These are phyloP conservation scores for Paracoccidioides lutzii DNA, from an alignment of 2,329 filamentous ascomycete genomes.

Conservation along the genomic window DNA sequence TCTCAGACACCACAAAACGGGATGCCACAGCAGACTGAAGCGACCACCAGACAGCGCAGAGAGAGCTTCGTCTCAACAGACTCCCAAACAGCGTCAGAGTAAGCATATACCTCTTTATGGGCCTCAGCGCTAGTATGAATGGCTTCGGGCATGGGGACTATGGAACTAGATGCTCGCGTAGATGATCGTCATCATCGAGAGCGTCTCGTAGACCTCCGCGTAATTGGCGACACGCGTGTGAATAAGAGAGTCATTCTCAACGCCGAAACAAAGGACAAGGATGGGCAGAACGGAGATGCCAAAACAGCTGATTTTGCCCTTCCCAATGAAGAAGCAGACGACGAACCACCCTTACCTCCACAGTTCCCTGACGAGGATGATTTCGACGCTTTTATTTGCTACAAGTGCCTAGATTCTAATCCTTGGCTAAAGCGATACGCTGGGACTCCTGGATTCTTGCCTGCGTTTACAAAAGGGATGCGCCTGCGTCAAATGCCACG, in stretches of 20 bases:
- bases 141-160: too few relatives aligned
- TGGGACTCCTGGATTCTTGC: slow-evolving; percentile 63
- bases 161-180: too few relatives aligned
- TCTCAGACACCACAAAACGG: background rate
- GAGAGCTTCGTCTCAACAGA: slow-evolving; percentile 39
- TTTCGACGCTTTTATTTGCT: slow-evolving; percentile 85
- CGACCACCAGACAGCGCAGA: slow-evolving; percentile 15
- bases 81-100: slow-evolving; percentile 64
- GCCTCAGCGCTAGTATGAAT: too few relatives aligned
- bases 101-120: slow-evolving; percentile 14
- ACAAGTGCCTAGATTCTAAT: slow-evolving; percentile 76
- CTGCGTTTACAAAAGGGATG: slow-evolving; percentile 46
- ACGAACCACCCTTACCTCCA: slow-evolving; percentile 56
- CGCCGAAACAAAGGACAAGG: slow-evolving; percentile 5
- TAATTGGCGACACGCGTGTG: slow-evolving; percentile 41
- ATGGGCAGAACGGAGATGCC: slow-evolving; percentile 22
- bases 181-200: too few relatives aligned
- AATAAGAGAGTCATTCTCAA: slow-evolving; percentile 3
- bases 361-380: slow-evolving; percentile 82
- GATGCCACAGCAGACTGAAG: slow-evolving; percentile 6
- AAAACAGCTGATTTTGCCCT: slow-evolving; percentile 8
- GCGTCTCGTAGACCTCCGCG: slow-evolving; percentile 67
- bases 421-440: slow-evolving; percentile 90
- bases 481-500: slow-evolving; percentile 4
- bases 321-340: slow-evolving; percentile 32